A percentile compares a stretch with the other conserved stretches of the same genome.
phyloP scores from a whole-genome alignment of 106 monocot genomes.

The Narthecium ossifragum region DNA sequence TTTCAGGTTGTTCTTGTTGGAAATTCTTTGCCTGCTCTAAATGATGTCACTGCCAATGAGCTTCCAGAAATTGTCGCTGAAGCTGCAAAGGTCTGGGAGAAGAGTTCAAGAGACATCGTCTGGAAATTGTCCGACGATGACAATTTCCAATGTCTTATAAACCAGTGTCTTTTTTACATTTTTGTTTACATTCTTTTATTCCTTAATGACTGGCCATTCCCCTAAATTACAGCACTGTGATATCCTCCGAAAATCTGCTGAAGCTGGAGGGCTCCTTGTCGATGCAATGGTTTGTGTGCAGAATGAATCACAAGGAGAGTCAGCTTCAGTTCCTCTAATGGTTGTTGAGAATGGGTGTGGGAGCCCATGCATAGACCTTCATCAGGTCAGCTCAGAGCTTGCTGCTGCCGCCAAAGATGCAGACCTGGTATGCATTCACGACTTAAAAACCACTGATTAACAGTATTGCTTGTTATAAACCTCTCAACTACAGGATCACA shows the following conservation, averaged over 20 bases:
- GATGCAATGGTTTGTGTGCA: constrained; percentile 82
- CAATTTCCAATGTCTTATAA: background rate
- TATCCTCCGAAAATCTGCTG: constrained; percentile 86
- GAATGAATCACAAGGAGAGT: constrained; percentile 35
- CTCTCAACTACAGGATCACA: too few species aligned
- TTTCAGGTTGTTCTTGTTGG: constrained; percentile 96
- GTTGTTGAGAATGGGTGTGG: constrained; percentile 97
- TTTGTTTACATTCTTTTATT: too few species aligned
- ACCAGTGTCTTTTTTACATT: background rate
- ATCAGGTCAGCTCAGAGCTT: constrained; percentile 97
- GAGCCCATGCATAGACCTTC: constrained; percentile 85
- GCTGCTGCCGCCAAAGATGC: constrained; percentile 88
- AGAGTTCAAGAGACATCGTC: background rate
- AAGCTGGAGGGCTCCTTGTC: constrained; percentile 89
- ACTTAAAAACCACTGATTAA: too few species aligned
- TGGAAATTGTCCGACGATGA: background rate
- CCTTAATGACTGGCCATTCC: too few species aligned
- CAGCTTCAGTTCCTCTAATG: constrained; percentile 70
- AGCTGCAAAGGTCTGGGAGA: constrained; percentile 85
- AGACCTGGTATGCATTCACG: constrained; percentile 56
- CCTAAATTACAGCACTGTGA: constrained; percentile 95
- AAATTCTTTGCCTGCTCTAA: constrained; percentile 91
- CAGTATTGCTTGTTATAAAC: too few species aligned
- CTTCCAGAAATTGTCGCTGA: constrained; percentile 98
- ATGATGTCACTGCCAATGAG: constrained; percentile 96